Conservation (phyloP, 2,329 filamentous ascomycete species). For the Xylariaceae sp. region DNA sequence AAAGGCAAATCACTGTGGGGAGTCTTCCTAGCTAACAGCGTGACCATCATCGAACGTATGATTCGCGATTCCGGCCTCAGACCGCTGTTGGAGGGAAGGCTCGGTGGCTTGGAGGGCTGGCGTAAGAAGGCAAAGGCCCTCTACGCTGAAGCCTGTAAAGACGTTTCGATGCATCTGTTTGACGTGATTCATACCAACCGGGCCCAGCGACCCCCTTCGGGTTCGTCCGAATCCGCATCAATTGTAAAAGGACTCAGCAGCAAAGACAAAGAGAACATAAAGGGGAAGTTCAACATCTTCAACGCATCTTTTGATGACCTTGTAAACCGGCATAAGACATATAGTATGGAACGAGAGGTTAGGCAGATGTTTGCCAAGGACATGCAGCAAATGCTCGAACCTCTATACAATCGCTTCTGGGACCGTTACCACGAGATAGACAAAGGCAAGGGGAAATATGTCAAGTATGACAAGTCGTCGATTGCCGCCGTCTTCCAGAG, state of each 20-base stretch:
- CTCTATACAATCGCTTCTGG: conserved; percentile 93
- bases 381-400: conserved; percentile 89
- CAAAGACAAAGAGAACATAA: conserved; percentile 95
- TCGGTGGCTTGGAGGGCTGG: conserved; percentile 75
- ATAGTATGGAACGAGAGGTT: conserved; percentile 90
- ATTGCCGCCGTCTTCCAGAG: conserved; percentile 69
- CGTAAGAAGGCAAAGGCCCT: conserved; percentile 81
- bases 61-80: conserved; percentile 80
- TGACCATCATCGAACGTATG: conserved; percentile 81
- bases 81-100: conserved; percentile 68
- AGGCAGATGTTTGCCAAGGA: conserved; percentile 78
- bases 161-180: conserved; percentile 80
- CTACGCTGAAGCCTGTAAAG: conserved; percentile 87
- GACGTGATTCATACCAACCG: conserved; percentile 92
- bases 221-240: conserved; percentile 77
- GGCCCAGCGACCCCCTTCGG: conserved; percentile 69
- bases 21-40: conserved; percentile 88
- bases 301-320: conserved; percentile 90
- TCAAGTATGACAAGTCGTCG: conserved; percentile 90
- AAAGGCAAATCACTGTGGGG: conserved; percentile 80
- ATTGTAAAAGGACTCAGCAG: conserved; percentile 82
- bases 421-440: conserved; percentile 97
- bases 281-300: conserved; percentile 92
- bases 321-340: conserved; percentile 77
- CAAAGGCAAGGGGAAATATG: conserved; percentile 97